Base-by-base conservation (phyloP, 495 filamentous ascomycete species). In the Trichoderma orchidacearum region DNA sequence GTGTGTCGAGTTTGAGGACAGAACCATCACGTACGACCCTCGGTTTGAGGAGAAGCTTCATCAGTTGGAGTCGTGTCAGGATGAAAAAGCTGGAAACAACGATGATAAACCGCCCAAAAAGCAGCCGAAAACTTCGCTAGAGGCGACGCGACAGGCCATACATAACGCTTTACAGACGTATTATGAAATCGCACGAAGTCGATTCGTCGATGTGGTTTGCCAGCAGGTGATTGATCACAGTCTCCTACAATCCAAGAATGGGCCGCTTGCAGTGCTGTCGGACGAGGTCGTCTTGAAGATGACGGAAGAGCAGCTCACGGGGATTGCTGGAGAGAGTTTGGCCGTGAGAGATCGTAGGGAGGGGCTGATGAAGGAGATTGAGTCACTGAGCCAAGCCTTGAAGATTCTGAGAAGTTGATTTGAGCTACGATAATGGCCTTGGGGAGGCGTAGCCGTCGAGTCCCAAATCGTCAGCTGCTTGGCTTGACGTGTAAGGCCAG, bases 81-180 rank as follows among this genome's bases (percentile, higher is more conserved):
- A 29, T 15, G 5, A 38, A 23, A 17, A 55, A 11, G 18, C 17
- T 13, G 23, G 7, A 17, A 7, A 1, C n/a, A 5, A 30, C 3
- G 35, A 30, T 17, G 51, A 53, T 8, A 32, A 27, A 11, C 17
- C 5, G 23, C 8, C 11, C n/a, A 27, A 23, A 5, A 18, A 18
- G 17, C 3, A 7, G 1, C 13, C 38, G 45, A 75, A 75, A 63
- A 70, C 64, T 58, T 85, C 82, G 56, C 54, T 57, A 0, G 65
- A 77, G 0, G 67, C 78, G n/a, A 68, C 68, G 3, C 60, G 73
- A 7, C 66, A 75, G 48, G 72, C 80, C 0, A 72, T 86, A 6
- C 79, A 85, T 50, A 78, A 85, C 57, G 75, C 77, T 15, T 64
- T 85, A 1, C 55, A 75, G 48, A 67, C 75, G 2, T 86, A 86